Percentiles rank a stretch among this genome's conserved stretches.
phyloP scores from a whole-genome alignment of 2,329 filamentous ascomycete genomes.

The Colletotrichum tanaceti region DNA sequence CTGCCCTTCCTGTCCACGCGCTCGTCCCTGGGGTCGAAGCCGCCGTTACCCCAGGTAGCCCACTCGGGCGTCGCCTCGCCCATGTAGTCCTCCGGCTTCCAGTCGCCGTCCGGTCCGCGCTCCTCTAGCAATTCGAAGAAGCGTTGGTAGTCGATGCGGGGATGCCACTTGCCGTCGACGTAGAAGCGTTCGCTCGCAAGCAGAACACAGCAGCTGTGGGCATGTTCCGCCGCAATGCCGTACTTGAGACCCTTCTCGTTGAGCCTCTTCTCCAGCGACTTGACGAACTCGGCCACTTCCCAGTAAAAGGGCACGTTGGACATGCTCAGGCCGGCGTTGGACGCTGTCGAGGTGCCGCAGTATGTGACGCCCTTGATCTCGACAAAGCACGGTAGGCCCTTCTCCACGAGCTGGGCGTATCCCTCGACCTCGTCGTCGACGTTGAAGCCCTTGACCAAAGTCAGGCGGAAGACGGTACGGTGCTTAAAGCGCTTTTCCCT shows the following conservation, averaged over 20 bases:
- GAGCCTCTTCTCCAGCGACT: constrained; percentile 77
- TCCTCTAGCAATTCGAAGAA: constrained; percentile 89
- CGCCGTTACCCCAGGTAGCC: constrained; percentile 94
- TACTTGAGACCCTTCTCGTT: constrained; percentile 79
- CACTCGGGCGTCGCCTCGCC: constrained; percentile 87
- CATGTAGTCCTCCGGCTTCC: constrained; percentile 92
- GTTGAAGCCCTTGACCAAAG: constrained; percentile 98
- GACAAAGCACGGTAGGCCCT: constrained; percentile 88
- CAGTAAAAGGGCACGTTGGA: constrained; percentile 96
- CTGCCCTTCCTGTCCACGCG: constrained; percentile 89
- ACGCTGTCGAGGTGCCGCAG: constrained; percentile 89
- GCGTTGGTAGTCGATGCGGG: constrained; percentile 86
- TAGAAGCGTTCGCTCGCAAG: constrained; percentile 85
- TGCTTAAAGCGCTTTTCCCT: constrained; percentile 85
- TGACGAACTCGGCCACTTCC: constrained; percentile 86
- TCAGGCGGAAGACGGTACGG: constrained; percentile 93
- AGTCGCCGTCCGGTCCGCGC: constrained; percentile 72
- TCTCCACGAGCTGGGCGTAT: constrained; percentile 89
- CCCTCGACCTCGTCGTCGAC: constrained; percentile 92
- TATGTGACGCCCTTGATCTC: constrained; percentile 98
- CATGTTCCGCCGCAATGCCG: constrained; percentile 94
- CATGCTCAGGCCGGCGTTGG: constrained; percentile 92
- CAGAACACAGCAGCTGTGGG: constrained; percentile 92
- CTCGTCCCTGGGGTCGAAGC: constrained; percentile 91
- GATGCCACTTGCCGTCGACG: constrained; percentile 85